These are phyloP conservation scores for Sporothrix schenckii DNA, from an alignment of 2,329 filamentous ascomycete species.

Conservation along the genomic window DNA sequence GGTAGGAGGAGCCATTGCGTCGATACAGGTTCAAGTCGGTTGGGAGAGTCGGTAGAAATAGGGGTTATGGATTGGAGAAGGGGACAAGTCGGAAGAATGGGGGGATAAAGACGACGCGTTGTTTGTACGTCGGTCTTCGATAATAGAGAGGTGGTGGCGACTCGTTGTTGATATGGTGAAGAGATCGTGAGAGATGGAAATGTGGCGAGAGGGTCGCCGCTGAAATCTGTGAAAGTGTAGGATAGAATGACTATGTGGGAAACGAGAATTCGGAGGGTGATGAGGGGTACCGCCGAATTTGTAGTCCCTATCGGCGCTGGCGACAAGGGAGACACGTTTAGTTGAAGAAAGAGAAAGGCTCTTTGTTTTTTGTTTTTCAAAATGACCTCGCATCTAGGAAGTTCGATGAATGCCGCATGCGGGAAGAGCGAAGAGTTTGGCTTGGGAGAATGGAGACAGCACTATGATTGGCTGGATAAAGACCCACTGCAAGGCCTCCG, in stretches of 20 bases:
- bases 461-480: constrained; percentile 11
- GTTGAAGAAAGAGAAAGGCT: neutral
- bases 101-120: neutral
- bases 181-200: neutral
- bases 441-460: neutral
- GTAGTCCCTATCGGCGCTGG: constrained; percentile 19
- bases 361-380: constrained; percentile 12
- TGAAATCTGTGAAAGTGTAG: neutral
- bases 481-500: constrained; percentile 1
- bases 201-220: neutral
- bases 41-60: constrained; percentile 10
- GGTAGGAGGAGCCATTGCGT: constrained; percentile 42
- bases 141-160: neutral
- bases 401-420: constrained; percentile 27
- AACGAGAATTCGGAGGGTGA: neutral
- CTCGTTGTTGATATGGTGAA: neutral
- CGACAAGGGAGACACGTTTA: neutral
- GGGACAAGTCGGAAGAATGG: neutral
- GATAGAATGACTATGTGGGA: neutral
- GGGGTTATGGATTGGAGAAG: neutral
- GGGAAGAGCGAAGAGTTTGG: constrained; percentile 24
- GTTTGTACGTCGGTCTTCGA: neutral
- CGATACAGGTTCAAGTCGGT: neutral
- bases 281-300: neutral
- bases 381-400: neutral